Conservation (phyloP, 805 yeast species). For the Grigorovia humatica region DNA sequence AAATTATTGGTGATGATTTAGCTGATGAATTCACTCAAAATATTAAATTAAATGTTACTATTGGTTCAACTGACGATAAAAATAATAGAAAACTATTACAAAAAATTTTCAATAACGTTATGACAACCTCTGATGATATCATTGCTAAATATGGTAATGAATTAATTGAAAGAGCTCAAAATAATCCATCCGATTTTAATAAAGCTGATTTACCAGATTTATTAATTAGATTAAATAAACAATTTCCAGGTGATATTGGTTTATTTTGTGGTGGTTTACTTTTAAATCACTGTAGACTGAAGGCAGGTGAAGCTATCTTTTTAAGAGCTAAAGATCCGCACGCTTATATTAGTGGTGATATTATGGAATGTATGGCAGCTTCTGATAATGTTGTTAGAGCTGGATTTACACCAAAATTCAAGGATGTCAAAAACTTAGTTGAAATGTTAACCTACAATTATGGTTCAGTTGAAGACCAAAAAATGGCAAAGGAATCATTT, state of each 20-base stretch:
- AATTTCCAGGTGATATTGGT: slow-evolving; percentile 91
- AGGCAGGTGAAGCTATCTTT: slow-evolving; percentile 92
- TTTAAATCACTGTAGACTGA: slow-evolving; percentile 75
- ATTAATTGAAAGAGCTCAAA: slow-evolving; percentile 55
- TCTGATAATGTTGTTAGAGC: slow-evolving; percentile 97
- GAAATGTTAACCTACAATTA: slow-evolving; percentile 83
- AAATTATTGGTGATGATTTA: slow-evolving; percentile 54
- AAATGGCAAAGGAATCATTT: slow-evolving; percentile 53
- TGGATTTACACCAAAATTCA: slow-evolving; percentile 98
- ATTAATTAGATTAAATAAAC: slow-evolving; percentile 66
- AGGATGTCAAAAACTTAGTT: slow-evolving; percentile 85
- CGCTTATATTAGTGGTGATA: slow-evolving; percentile 94
- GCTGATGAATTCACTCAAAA: slow-evolving; percentile 44
- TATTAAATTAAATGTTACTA: slow-evolving; percentile 34
- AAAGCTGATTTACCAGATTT: slow-evolving; percentile 53
- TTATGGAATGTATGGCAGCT: slow-evolving; percentile 99
- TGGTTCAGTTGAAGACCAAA: slow-evolving; percentile 86
- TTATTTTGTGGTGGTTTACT: slow-evolving; percentile 90
- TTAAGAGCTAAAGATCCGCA: slow-evolving; percentile 96
- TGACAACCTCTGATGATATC: slow-evolving; percentile 63
- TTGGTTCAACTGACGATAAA: slow-evolving; percentile 44
- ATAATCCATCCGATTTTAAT: slow-evolving; percentile 47
- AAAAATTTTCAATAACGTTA: slow-evolving; percentile 66
- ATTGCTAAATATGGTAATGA: slow-evolving; percentile 49
- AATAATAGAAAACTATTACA: slow-evolving; percentile 59